Conservation (phyloP, 441 rosid species). For the California macrophylla region DNA sequence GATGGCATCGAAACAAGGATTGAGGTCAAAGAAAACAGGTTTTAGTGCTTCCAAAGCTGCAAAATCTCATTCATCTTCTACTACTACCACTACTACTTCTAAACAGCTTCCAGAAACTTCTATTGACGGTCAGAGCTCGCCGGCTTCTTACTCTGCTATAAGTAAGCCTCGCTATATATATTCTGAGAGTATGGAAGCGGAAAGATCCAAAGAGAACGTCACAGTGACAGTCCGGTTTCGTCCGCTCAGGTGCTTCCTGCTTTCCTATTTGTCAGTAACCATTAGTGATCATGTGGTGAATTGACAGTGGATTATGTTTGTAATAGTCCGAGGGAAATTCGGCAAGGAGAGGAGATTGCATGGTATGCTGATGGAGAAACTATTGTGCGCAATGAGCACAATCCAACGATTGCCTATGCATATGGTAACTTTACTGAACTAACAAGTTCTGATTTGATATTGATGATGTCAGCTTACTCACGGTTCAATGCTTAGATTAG, state of each 20-base stretch:
- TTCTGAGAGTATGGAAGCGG: constrained; percentile 42
- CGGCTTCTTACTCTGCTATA: constrained; percentile 83
- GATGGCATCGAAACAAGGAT: constrained; percentile 69
- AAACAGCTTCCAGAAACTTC: constrained; percentile 71
- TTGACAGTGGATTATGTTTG: neutral
- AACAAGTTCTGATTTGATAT: neutral
- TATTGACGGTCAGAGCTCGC: constrained; percentile 82
- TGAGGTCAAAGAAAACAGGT: constrained; percentile 48
- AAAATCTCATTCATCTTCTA: constrained; percentile 80
- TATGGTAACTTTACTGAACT: constrained; percentile 49
- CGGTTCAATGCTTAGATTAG: neutral
- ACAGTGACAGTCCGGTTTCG: constrained; percentile 96
- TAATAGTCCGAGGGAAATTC: constrained; percentile 74
- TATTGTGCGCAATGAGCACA: constrained; percentile 73
- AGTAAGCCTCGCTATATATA: constrained; percentile 67
- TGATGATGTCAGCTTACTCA: neutral
- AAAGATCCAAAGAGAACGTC: constrained; percentile 80
- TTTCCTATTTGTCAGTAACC: neutral
- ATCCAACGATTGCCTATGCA: constrained; percentile 79
- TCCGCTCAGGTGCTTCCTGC: constrained; percentile 60
- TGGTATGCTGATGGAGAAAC: constrained; percentile 99
- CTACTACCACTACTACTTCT: constrained; percentile 82
- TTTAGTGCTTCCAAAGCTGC: constrained; percentile 40
- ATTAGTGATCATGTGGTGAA: neutral
- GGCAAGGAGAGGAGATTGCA: constrained; percentile 96